Conservation (phyloP, 1,284 basidiomycete species). For the Fomes fomentarius region DNA sequence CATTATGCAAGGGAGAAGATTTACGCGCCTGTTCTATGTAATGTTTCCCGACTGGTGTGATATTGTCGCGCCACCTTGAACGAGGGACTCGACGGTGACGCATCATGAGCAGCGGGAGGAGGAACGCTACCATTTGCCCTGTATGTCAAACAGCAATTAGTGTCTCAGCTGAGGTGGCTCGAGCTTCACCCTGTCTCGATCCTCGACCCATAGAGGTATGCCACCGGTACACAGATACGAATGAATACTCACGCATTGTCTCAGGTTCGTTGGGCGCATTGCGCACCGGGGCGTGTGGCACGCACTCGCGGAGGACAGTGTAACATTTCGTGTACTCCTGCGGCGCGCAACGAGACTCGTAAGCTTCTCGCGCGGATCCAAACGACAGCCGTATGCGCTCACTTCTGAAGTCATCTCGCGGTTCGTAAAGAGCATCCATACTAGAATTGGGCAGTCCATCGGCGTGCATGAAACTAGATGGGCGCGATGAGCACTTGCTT, state of each 20-base stretch:
- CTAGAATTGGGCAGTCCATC: constrained; percentile 67
- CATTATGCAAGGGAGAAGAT: constrained; percentile 7
- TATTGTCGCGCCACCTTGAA: constrained; percentile 68
- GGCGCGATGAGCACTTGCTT: constrained; percentile 10
- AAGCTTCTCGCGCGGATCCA: neutral
- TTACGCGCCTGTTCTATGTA: constrained; percentile 76
- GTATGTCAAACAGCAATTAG: constrained; percentile 2
- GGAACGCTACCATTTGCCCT: constrained; percentile 72
- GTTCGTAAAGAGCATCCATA: constrained; percentile 79
- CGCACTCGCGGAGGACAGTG: constrained; percentile 40
- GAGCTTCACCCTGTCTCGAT: constrained; percentile 5
- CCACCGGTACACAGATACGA: no score
- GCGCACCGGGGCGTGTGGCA: constrained; percentile 53
- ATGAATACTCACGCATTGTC: constrained; percentile 57
- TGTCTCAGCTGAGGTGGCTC: constrained; percentile 3
- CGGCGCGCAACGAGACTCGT: neutral
- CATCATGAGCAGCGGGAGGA: constrained; percentile 85
- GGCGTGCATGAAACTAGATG: constrained; percentile 22
- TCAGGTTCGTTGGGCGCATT: constrained; percentile 60
- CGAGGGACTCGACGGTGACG: constrained; percentile 77
- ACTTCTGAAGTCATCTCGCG: constrained; percentile 70
- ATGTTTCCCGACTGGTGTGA: constrained; percentile 66
- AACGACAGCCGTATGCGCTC: constrained; percentile 26
- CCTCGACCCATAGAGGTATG: neutral
- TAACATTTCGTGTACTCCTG: constrained; percentile 75